phyloP scores from a whole-genome alignment of 805 yeast species.

The Starmerella geochares region DNA sequence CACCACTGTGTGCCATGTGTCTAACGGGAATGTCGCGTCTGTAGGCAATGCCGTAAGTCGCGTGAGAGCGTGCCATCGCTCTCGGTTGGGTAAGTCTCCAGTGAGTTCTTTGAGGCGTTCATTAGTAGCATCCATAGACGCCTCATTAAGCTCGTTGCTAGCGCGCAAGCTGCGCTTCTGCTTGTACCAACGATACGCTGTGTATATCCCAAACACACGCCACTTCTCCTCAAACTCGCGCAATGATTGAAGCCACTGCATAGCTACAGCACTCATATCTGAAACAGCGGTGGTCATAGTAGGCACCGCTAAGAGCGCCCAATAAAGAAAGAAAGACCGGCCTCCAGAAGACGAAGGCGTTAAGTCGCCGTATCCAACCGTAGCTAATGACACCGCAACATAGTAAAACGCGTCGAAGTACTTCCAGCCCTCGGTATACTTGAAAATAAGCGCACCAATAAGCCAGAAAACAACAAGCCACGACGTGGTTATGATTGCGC shows the following conservation, averaged over 20 bases:
- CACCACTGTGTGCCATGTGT: slow-evolving; percentile 15
- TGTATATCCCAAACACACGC: not conserved
- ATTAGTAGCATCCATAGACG: not conserved
- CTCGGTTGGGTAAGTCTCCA: not conserved
- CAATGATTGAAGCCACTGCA: not conserved
- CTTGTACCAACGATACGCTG: not conserved
- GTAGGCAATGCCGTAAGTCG: not conserved
- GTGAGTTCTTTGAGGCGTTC: not conserved
- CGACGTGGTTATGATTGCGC: slow-evolving; percentile 36
- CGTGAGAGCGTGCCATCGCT: slow-evolving; percentile 4
- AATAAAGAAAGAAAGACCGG: slow-evolving; percentile 58
- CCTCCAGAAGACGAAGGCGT: slow-evolving; percentile 58
- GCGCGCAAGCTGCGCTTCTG: not conserved
- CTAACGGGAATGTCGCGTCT: slow-evolving; percentile 3
- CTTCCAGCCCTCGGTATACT: slow-evolving; percentile 47
- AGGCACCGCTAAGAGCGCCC: slow-evolving; percentile 80
- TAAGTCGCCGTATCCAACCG: slow-evolving; percentile 79
- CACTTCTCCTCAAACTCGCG: not conserved
- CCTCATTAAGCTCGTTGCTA: not conserved
- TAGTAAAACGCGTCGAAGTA: slow-evolving; percentile 68
- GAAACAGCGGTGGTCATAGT: slow-evolving; percentile 49
- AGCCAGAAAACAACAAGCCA: slow-evolving; percentile 53
- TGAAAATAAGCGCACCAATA: slow-evolving; percentile 59
- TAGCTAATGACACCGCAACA: slow-evolving; percentile 60
- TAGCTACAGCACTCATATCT: slow-evolving; percentile 11